Evolutionary conservation across 2,329 filamentous ascomycete species (phyloP), one percentile per base, ranked within the genome.

Genomic region (Sporothrix mexicana): DNA sequence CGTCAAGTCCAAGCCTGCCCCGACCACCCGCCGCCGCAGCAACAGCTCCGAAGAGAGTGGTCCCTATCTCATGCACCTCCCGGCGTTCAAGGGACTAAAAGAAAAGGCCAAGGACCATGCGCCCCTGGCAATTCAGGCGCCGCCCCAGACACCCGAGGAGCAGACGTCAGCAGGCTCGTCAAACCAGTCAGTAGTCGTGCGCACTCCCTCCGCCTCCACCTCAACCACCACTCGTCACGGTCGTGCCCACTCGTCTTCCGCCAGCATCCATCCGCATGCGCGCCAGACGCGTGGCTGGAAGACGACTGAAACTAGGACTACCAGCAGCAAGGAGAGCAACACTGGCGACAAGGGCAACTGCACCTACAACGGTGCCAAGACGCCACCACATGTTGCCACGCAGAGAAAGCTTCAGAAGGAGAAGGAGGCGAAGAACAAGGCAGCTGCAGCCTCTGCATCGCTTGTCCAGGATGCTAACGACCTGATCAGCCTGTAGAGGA

Each of bases 1-100:
- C 30, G 3, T 36, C 30, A 36, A 25, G 25, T 15, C 57, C 17
- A 15, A 12, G 7, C 30, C 57, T 15, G 15, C 30, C 57, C 5
- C 45, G 25, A 9, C 13, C 45, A 17, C 20, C 64, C 23, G 13
- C 23, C 13, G n/a, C 2, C 41, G 61, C 41, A 47, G 61, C 41
- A 47, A 47, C 61, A 66, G 41, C 61, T 36, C 55, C 17, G 15
- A 41, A 12, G 41, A 20, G 41, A 3, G n/a, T 7, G 61, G 61
- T 9, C 61, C 61, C 41, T 66, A 66, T 41, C 61, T 66, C n/a
- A 47, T 23, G 36, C 36, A 64, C 7, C 45, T 64, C 36, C 13
- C 25, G 8, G 8, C n/a, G 36, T 45, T 20, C 9, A 20, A 45
- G 51, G n/a, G 0, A 8, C 9, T 23, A 20, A 55, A 23, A 23